Conservation (phyloP, 2,329 filamentous ascomycete species). For the Cercospora zeae-maydis region DNA sequence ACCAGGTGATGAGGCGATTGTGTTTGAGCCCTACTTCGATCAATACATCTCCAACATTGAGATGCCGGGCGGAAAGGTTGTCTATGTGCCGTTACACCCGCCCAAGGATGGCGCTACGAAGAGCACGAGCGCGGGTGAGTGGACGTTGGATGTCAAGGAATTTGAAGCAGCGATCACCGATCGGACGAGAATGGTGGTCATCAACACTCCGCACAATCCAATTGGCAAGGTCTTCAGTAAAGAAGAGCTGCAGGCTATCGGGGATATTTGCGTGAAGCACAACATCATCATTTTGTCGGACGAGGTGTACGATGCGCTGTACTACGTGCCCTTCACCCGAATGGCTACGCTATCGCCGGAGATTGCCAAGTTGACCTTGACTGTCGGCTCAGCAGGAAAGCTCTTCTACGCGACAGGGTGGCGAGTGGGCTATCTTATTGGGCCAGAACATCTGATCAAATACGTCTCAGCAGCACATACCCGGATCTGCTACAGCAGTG, state of each 20-base stretch:
- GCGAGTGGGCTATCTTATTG: slow-evolving; percentile 94
- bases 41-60: slow-evolving; percentile 99
- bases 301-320: slow-evolving; percentile 83
- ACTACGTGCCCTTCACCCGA: slow-evolving; percentile 91
- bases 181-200: slow-evolving; percentile 92
- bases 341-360: slow-evolving; percentile 88
- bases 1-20: slow-evolving; percentile 88
- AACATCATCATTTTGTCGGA: slow-evolving; percentile 74
- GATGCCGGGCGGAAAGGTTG: slow-evolving; percentile 92
- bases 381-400: slow-evolving; percentile 94
- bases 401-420: slow-evolving; percentile 98
- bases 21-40: slow-evolving; percentile 98
- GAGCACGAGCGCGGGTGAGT: slow-evolving; percentile 82
- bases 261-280: slow-evolving; percentile 83
- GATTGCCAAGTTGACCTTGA: slow-evolving; percentile 81
- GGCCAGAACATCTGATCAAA: slow-evolving; percentile 81
- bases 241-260: slow-evolving; percentile 78
- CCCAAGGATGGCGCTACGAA: slow-evolving; percentile 72
- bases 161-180: slow-evolving; percentile 77
- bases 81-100: slow-evolving; percentile 92
- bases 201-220: slow-evolving; percentile 88
- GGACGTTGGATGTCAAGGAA: slow-evolving; percentile 80
- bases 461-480: slow-evolving; percentile 92
- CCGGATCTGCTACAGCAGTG: slow-evolving; percentile 90
- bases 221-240: slow-evolving; percentile 92